Evolutionary conservation across 805 yeast species (phyloP).

Genomic region (Starmerella stigmatis): DNA sequence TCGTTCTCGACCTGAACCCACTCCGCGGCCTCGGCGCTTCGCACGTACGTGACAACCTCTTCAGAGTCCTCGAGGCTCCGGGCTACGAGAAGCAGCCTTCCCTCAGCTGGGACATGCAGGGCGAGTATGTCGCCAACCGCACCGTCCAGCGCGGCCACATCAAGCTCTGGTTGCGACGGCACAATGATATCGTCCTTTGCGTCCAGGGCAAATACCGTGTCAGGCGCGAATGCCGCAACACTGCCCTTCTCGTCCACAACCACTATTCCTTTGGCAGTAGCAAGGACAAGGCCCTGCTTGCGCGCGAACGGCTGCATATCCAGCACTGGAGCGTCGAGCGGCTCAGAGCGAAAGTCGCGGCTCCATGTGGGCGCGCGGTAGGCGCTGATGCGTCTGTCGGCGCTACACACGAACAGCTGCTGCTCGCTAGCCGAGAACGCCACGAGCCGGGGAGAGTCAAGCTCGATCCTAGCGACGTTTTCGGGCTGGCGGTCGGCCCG

Average conservation of each 20-base stretch:
- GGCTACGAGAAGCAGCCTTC: neutral
- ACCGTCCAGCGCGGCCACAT: neutral
- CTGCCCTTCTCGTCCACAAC: neutral
- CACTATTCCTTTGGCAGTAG: neutral
- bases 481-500: neutral
- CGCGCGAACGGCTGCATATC: neutral
- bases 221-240: neutral
- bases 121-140: neutral
- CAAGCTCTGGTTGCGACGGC: neutral
- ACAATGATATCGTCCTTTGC: neutral
- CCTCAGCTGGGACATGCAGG: neutral
- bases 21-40: neutral
- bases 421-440: conserved; percentile 1
- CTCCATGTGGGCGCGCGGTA: neutral
- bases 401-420: conserved; percentile 3
- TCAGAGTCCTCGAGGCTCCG: conserved; percentile 1
- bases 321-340: neutral
- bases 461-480: neutral
- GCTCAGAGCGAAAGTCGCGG: neutral
- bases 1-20: conserved; percentile 11
- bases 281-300: conserved; percentile 3
- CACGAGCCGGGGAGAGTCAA: neutral
- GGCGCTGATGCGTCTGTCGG: neutral
- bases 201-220: neutral
- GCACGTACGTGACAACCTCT: conserved; percentile 4